These are phyloP conservation scores for Pichia cephalocereana DNA, from an alignment of 805 yeast species.

Conservation along the genomic window DNA sequence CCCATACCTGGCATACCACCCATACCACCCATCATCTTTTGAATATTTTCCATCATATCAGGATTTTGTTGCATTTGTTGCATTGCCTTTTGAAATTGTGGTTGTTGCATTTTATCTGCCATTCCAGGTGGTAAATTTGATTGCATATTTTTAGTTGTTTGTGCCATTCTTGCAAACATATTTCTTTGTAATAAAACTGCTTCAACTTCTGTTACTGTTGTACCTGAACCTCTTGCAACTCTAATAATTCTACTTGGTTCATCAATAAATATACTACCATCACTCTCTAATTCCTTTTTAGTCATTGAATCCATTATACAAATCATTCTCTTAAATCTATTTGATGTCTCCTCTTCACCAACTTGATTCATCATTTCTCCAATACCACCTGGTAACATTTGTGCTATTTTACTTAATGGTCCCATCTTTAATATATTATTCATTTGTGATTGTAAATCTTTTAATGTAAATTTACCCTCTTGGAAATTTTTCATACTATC, in stretches of 20 bases:
- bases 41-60: slow-evolving; percentile 64
- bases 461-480: slow-evolving; percentile 87
- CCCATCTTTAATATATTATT: slow-evolving; percentile 95
- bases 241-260: slow-evolving; percentile 83
- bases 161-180: slow-evolving; percentile 93
- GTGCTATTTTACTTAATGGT: slow-evolving; percentile 85
- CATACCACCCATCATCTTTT: slow-evolving; percentile 63
- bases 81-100: slow-evolving; percentile 37
- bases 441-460: slow-evolving; percentile 92
- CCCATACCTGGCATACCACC: slow-evolving; percentile 36
- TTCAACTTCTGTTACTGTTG: slow-evolving; percentile 86
- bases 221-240: slow-evolving; percentile 92
- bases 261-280: slow-evolving; percentile 69
- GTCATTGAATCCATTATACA: slow-evolving; percentile 96
- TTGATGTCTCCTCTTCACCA: slow-evolving; percentile 88
- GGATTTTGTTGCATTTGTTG: slow-evolving; percentile 62
- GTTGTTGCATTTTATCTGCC: slow-evolving; percentile 24
- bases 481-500: slow-evolving; percentile 86
- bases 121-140: slow-evolving; percentile 37
- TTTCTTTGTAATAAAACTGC: slow-evolving; percentile 84
- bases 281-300: slow-evolving; percentile 78
- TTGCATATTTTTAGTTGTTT: slow-evolving; percentile 48
- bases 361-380: slow-evolving; percentile 75
- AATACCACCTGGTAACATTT: slow-evolving; percentile 91
- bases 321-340: slow-evolving; percentile 76